phyloP scores from a whole-genome alignment of 2,329 filamentous ascomycete genomes.

The Pseudogymnoascus sp. region DNA sequence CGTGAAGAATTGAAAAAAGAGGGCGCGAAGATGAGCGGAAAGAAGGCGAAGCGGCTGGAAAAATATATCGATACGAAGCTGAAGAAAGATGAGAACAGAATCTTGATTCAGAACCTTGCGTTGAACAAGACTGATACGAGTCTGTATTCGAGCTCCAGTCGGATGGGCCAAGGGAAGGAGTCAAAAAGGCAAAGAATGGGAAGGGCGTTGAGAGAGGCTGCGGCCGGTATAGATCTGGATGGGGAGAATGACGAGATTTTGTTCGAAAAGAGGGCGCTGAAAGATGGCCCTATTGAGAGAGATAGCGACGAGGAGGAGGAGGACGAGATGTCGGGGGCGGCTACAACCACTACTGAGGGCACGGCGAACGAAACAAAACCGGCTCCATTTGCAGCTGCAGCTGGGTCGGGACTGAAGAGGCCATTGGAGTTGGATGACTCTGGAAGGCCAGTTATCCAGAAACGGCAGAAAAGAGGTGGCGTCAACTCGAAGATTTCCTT shows the following conservation, averaged over 20 bases:
- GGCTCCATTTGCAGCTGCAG: neutral
- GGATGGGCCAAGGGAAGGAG: conserved; percentile 63
- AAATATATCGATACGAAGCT: conserved; percentile 82
- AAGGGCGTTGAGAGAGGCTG: conserved; percentile 54
- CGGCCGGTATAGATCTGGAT: conserved; percentile 46
- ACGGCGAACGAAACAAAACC: neutral
- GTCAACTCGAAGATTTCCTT: conserved; percentile 42
- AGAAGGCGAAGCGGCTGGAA: conserved; percentile 58
- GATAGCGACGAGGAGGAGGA: conserved; percentile 23
- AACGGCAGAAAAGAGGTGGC: conserved; percentile 64
- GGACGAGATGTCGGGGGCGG: conserved; percentile 16
- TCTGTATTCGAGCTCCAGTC: conserved; percentile 67
- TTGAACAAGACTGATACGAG: conserved; percentile 73
- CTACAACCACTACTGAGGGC: conserved; percentile 8
- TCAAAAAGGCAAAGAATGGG: conserved; percentile 61
- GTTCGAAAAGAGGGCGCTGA: conserved; percentile 34
- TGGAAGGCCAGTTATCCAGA: conserved; percentile 74
- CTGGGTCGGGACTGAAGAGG: conserved; percentile 61
- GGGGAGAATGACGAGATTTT: conserved; percentile 41
- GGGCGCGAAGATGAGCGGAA: conserved; percentile 48
- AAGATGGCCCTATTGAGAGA: conserved; percentile 25
- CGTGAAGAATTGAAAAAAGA: conserved; percentile 45
- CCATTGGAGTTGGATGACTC: conserved; percentile 67
- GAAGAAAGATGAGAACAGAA: conserved; percentile 84
- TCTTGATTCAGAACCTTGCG: conserved; percentile 74